These are phyloP conservation scores for Cercospora nicotianae DNA, from an alignment of 2,329 filamentous ascomycete genomes.

Conservation along the genomic window DNA sequence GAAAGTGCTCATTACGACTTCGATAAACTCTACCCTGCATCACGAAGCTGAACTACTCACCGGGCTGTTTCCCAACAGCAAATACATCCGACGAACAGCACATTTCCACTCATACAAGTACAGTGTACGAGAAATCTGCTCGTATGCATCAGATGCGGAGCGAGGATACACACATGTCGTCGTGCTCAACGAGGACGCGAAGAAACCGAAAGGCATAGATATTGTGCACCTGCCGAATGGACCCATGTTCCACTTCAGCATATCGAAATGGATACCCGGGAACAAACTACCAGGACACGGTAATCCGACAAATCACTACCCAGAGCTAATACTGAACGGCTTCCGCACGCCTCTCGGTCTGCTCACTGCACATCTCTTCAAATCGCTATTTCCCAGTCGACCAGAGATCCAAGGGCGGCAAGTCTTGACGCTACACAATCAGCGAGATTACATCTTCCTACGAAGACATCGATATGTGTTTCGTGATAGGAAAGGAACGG, in stretches of 20 bases:
- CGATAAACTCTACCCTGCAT: slow-evolving; percentile 84
- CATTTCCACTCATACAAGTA: slow-evolving; percentile 89
- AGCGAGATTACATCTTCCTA: slow-evolving; percentile 94
- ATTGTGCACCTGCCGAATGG: slow-evolving; percentile 81
- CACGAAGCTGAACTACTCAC: slow-evolving; percentile 75
- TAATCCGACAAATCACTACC: slow-evolving; percentile 85
- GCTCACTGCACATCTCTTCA: slow-evolving; percentile 81
- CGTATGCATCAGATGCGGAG: slow-evolving; percentile 68
- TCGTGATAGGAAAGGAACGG: slow-evolving; percentile 79
- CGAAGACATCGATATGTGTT: slow-evolving; percentile 89
- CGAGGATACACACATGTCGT: slow-evolving; percentile 81
- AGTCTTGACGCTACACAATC: slow-evolving; percentile 89
- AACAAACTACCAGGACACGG: slow-evolving; percentile 86
- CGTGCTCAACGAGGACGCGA: slow-evolving; percentile 84
- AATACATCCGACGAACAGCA: slow-evolving; percentile 80
- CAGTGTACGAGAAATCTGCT: slow-evolving; percentile 83
- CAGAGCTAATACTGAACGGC: slow-evolving; percentile 87
- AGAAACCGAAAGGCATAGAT: slow-evolving; percentile 77
- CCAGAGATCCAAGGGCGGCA: slow-evolving; percentile 85
- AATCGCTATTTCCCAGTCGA: slow-evolving; percentile 72
- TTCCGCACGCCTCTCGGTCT: slow-evolving; percentile 92
- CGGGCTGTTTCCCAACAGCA: slow-evolving; percentile 74
- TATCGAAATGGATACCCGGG: slow-evolving; percentile 87
- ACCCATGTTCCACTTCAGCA: slow-evolving; percentile 88
- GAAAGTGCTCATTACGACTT: slow-evolving; percentile 90